Evolutionary conservation across 2,329 filamentous ascomycete genomes (phyloP).

Genomic region (Colletotrichum limetticola): DNA sequence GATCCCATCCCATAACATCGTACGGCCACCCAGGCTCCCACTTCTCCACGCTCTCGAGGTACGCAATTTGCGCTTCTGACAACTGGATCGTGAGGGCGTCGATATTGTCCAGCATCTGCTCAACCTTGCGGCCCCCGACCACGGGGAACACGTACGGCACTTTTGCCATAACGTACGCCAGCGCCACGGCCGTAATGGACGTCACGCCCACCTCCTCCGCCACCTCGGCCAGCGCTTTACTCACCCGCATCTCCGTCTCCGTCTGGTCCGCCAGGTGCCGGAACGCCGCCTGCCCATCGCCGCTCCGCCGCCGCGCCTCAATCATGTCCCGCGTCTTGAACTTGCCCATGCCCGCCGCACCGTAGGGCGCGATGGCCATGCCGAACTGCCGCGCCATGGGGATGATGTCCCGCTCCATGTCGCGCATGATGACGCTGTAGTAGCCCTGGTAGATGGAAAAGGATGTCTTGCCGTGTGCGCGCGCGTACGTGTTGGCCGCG

Average conservation of each 20-base stretch:
- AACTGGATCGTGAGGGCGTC: constrained; percentile 61
- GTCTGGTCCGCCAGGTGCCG: constrained; percentile 45
- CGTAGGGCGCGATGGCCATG: constrained; percentile 70
- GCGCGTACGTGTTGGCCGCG: constrained; percentile 51
- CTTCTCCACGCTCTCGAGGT: constrained; percentile 61
- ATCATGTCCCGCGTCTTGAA: constrained; percentile 55
- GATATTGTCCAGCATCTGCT: constrained; percentile 66
- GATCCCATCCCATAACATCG: constrained; percentile 49
- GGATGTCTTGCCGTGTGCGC: constrained; percentile 47
- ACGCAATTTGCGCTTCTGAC: constrained; percentile 60
- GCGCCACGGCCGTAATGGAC: constrained; percentile 67
- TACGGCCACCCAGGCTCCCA: constrained; percentile 68
- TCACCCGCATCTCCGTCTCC: constrained; percentile 62
- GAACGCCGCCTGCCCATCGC: constrained; percentile 51
- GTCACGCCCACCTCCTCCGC: constrained; percentile 64
- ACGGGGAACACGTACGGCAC: constrained; percentile 64
- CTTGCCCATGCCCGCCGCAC: constrained; percentile 63
- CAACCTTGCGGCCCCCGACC: constrained; percentile 61
- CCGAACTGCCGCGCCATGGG: constrained; percentile 53
- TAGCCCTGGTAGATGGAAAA: constrained; percentile 53
- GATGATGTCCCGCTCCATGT: constrained; percentile 54
- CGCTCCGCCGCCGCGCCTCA: constrained; percentile 43
- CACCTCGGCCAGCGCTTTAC: constrained; percentile 68
- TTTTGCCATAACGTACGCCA: constrained; percentile 65
- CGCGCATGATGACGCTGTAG: constrained; percentile 47